These are phyloP conservation scores for Hypoxylon sp. DNA, from an alignment of 2,329 filamentous ascomycete species.

Conservation along the genomic window DNA sequence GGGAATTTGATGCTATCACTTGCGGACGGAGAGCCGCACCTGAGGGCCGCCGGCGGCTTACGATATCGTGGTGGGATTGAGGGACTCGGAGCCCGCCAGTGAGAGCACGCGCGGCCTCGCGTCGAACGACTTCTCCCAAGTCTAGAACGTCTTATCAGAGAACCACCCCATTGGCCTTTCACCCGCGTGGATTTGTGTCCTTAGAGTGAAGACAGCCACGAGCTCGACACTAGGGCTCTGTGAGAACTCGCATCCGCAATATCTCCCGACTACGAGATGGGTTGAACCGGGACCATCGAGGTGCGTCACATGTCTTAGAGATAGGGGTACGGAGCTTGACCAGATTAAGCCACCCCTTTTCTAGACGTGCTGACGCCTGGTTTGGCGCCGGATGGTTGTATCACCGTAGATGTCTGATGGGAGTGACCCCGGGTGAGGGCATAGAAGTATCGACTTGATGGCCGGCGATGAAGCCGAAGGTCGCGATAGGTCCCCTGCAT, in stretches of 20 bases:
- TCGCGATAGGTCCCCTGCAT: slow-evolving; percentile 9
- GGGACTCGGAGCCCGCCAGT: slow-evolving; percentile 9
- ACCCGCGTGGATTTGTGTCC: background rate
- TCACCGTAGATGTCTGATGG: slow-evolving; percentile 3
- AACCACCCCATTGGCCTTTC: background rate
- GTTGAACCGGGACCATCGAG: slow-evolving; percentile 6
- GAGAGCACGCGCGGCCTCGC: background rate
- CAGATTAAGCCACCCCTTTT: slow-evolving; percentile 18
- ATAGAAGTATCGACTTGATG: slow-evolving; percentile 21
- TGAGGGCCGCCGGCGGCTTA: slow-evolving; percentile 2
- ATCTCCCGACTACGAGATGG: slow-evolving; percentile 14
- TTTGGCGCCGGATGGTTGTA: slow-evolving; percentile 10
- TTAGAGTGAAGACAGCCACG: slow-evolving; percentile 9
- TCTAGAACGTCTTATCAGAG: slow-evolving; percentile 14
- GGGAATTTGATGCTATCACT: slow-evolving; percentile 3
- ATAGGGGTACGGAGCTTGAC: slow-evolving; percentile 15
- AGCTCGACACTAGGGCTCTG: slow-evolving; percentile 4
- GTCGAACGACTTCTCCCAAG: slow-evolving; percentile 16
- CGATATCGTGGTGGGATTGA: slow-evolving; percentile 1
- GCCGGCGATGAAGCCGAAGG: slow-evolving; percentile 6
- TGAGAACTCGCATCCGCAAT: slow-evolving; percentile 3
- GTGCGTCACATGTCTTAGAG: slow-evolving; percentile 7
- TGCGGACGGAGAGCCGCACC: slow-evolving; percentile 16
- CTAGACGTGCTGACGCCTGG: background rate
- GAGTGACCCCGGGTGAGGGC: background rate